Evolutionary conservation across 177 flowering plant genomes (phyloP).

Genomic region (Telopea speciosissima): DNA sequence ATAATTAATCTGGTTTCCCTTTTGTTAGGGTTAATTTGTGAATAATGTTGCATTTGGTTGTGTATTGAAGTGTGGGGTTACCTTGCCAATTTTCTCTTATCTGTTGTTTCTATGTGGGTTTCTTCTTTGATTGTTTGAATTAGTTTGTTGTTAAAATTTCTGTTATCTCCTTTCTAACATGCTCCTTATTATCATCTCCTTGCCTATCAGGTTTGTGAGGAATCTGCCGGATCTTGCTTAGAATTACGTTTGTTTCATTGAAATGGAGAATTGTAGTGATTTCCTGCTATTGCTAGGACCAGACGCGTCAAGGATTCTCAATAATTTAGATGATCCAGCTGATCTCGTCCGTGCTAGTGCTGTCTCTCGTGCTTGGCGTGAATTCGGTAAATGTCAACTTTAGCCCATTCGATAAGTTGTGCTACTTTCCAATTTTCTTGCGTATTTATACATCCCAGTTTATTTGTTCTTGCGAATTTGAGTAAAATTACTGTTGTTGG

Average conservation of each 20-base stretch:
- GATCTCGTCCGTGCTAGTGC: constrained; percentile 42
- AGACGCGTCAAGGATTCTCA: constrained; percentile 38
- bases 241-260: neutral
- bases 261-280: constrained; percentile 29
- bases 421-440: neutral
- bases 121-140: too few species aligned
- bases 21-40: too few species aligned
- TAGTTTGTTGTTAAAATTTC: too few species aligned
- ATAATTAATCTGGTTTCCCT: too few species aligned
- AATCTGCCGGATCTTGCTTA: neutral
- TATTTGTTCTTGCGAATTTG: neutral
- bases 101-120: too few species aligned
- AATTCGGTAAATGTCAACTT: constrained; percentile 31
- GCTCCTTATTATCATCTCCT: neutral
- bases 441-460: neutral
- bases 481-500: neutral
- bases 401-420: neutral
- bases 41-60: too few species aligned
- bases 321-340: constrained; percentile 41
- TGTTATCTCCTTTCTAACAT: too few species aligned
- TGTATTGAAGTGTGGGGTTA: too few species aligned
- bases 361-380: constrained; percentile 46
- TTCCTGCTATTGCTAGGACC: constrained; percentile 38
- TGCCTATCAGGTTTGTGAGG: neutral
- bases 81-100: too few species aligned